Evolutionary conservation across 1,284 basidiomycete genomes (phyloP).

Genomic region (Xanthoconium separans): DNA sequence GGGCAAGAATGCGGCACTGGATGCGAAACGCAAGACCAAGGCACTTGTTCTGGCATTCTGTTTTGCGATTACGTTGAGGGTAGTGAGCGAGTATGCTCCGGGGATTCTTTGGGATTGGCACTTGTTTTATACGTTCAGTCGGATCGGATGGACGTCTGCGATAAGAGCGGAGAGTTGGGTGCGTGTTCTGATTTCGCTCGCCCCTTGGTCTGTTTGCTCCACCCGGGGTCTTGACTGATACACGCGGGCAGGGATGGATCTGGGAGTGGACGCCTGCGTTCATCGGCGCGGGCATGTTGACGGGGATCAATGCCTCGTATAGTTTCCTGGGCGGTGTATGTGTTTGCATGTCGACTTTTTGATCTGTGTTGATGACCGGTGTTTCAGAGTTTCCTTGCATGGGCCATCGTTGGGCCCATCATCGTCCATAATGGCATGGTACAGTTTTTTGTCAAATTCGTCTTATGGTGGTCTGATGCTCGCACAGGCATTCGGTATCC

Average conservation of each 20-base stretch:
- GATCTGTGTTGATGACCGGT: constrained; percentile 20
- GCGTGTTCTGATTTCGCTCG: not conserved
- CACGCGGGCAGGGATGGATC: constrained; percentile 30
- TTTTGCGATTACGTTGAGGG: constrained; percentile 51
- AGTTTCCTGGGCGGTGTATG: constrained; percentile 51
- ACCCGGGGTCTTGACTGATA: constrained; percentile 4
- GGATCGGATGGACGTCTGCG: constrained; percentile 59
- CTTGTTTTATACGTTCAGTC: constrained; percentile 14
- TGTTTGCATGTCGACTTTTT: constrained; percentile 1
- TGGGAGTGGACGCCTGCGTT: constrained; percentile 53
- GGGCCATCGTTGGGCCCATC: constrained; percentile 63
- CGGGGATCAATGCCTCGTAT: constrained; percentile 63
- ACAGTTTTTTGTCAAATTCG: not conserved
- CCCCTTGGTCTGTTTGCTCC: not conserved
- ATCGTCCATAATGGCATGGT: constrained; percentile 48
- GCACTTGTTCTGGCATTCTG: constrained; percentile 35
- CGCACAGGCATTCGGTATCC: constrained; percentile 10
- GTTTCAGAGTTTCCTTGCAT: constrained; percentile 60
- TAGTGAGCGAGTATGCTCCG: constrained; percentile 59
- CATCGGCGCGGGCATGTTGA: constrained; percentile 66
- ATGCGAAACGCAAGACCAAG: constrained; percentile 58
- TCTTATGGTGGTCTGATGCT: not conserved
- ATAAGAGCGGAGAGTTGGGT: constrained; percentile 50
- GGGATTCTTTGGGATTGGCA: constrained; percentile 32
- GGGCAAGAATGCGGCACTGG: constrained; percentile 46